Base-by-base conservation (phyloP, 2,329 filamentous ascomycete species). In the Colletotrichum brevisporum region DNA sequence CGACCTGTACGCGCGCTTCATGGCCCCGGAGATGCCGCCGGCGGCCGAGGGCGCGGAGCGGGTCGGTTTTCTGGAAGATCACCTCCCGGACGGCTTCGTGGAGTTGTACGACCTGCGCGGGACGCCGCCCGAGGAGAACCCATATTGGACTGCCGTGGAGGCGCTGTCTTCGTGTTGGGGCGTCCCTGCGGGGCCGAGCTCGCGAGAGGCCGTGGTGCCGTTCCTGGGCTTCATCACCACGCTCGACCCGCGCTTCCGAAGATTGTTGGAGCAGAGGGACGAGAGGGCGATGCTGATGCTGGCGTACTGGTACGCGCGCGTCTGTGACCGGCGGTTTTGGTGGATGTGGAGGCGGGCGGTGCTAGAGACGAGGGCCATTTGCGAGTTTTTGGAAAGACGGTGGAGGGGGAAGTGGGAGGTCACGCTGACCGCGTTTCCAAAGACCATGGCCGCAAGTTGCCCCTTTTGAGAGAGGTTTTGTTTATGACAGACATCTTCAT, bases 231-330 rank as follows among this genome's bases (percentile, higher is more conserved):
- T 89, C 72, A 72, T 88, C 39, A 78, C 78, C 10, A 78, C 82
- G 54, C 79, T 88, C 55, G 79, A 82, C 18, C 74, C 79, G 0
- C 77, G 78, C 0, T 89, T 83, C 71, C 79, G 80, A 13, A 58
- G 55, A 0, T 69, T 89, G n/a, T 73, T 91, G 1, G 76, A 82
- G 53, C 45, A 70, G 0, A 89, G 87, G 69, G 88, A 91, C 52
- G 77, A 84, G 0, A 78, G 82, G 31, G 88, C 88, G 0, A 73
- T 91, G 69, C 74, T 90, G 12, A 72, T 91, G 43, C 75, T 90
- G n/a, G 81, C 83, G 0, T 87, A 85, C 76, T 91, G 87, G 87
- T 88, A 85, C 74, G 83, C 84, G 10, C 83, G 85, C 69, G 75
- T 86, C 15, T 81, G 79, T 15, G 74, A 78, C 13, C 75, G 78